Evolutionary conservation across 306 rosid species (phyloP).

Genomic region (Chamaecrista fasciculata): DNA sequence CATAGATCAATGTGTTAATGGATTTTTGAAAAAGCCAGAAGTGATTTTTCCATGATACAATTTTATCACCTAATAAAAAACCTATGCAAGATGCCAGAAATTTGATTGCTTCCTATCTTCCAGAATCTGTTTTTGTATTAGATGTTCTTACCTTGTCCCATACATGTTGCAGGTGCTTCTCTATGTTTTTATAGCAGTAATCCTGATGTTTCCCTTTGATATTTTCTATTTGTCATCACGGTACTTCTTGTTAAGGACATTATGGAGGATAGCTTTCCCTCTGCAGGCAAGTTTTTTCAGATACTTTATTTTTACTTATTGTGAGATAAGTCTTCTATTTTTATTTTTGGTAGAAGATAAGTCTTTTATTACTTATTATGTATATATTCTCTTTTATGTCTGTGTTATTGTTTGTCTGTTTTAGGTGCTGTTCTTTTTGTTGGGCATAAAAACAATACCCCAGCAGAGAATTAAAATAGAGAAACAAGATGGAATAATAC

Average conservation of each 20-base stretch:
- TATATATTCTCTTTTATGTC: too few species aligned
- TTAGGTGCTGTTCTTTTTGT: too few species aligned
- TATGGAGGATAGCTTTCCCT: constrained; percentile 83
- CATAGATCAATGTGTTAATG: constrained; percentile 24
- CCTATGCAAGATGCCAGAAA: not conserved
- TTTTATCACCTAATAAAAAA: too few species aligned
- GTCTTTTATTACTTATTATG: too few species aligned
- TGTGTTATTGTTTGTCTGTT: too few species aligned
- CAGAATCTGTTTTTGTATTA: constrained; percentile 10
- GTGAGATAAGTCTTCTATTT: too few species aligned
- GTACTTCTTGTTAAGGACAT: constrained; percentile 81
- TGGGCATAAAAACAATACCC: too few species aligned
- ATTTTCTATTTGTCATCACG: constrained; percentile 92
- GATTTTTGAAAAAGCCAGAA: constrained; percentile 3
- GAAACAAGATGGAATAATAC: too few species aligned
- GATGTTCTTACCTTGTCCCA: constrained; percentile 36
- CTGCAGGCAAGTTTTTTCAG: constrained; percentile 70
- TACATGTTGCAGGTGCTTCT: constrained; percentile 80
- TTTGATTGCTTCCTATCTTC: constrained; percentile 22
- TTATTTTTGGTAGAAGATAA: too few species aligned
- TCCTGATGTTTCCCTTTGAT: constrained; percentile 91
- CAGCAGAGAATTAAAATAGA: too few species aligned
- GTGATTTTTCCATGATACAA: constrained; percentile 9
- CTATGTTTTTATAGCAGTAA: constrained; percentile 68
- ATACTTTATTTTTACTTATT: not conserved